Evolutionary conservation across 495 filamentous ascomycete genomes (phyloP), one percentile per base, ranked within the genome.

Genomic region (Gamarada debralockiae): DNA sequence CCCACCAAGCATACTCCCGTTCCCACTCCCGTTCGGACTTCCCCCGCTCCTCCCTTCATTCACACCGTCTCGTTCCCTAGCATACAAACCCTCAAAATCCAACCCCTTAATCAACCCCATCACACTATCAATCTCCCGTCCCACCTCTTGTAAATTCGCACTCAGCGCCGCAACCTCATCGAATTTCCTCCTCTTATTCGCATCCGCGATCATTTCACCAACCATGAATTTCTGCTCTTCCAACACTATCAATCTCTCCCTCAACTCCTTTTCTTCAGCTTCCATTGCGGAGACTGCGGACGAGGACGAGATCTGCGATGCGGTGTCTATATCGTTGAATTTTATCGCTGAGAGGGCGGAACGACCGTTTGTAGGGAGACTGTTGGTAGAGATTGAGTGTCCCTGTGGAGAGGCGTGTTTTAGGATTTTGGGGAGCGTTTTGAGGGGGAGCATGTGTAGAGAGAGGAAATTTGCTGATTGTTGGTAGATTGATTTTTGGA

Each of bases 201-300:
- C 92, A 41, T 87, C 84, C 5, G 75, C 82, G 42, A 97, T 78
- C 90, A 97, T 97, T 58, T 89, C 85, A 15, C 82, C 78, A 0
- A 98, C 90, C 62, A 97, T 79, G 63, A 96, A 97, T 63, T 82
- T 82, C 68, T 98, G 93, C 65, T 98, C 93, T 70, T 97, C 93
- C 0, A 98, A 74, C 20, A 98, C 88, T 37, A 96, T 90, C 15
- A 97, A 68, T 36, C 82, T 73, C 61, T 97, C 92, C 12, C 87
- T 78, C 1, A 95, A 68, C 24, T 90, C 83, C 59, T 92, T 95
- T 64, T 98, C 95, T 61, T 95, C 89, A 8, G 78, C 81, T 65
- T 96, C 89, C 15, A 96, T 69, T 3, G 81, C 82, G 0, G 85
- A 88, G 0, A 92, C 73, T 8, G 78, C 82, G 41, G 78, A 86